Base-by-base conservation (phyloP, 2,329 filamentous ascomycete genomes). In the Botrytis elliptica region DNA sequence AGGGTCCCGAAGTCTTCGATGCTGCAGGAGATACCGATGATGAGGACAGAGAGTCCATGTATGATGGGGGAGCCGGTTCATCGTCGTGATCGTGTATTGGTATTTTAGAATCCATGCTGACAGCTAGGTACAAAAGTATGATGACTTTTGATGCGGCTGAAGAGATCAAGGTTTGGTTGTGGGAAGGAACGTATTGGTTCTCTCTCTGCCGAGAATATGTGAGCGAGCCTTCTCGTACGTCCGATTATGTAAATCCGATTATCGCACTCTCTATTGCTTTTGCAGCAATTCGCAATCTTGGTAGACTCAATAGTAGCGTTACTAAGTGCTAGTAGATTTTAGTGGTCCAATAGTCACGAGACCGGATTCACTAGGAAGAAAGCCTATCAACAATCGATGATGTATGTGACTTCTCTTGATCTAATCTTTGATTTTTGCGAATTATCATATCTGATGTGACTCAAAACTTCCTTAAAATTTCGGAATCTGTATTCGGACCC, bases 61-160 rank as follows among this genome's bases (percentile, higher is more conserved):
- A 75, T 70, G 79, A 79, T 8, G 79, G 76, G 5, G 79, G 79
- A 22, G 78, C 78, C 65, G 77, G 71, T 8, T 70, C 63, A 29
- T 75, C 75, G 8, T 76, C 70, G 8, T 75, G 18, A 29, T 52
- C 74, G 63, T 74, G 62, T 44, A 62, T 55, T 8, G 57, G 44
- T 8, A 73, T 25, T 68, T 79, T 79, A 46, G 75, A 74, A 63
- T 77, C 76, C 78, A 80, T 80, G 5, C 12, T 74, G 62, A 22
- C 1, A 55, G 10, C 16, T 55, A 9, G 12, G 42, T 22, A 10
- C 65, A 55, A 55, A 14, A n/a, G 22, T 68, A 12, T 40, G 12
- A 49, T n/a, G 8, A 5, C 14, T 49, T 18, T 18, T 8, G 6
- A 18, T 4, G 25, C 52, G 10, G 3, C 36, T 55, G 46, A 38